These are phyloP conservation scores for Epichloe hybrida DNA, from an alignment of 2,329 filamentous ascomycete genomes.

Conservation along the genomic window DNA sequence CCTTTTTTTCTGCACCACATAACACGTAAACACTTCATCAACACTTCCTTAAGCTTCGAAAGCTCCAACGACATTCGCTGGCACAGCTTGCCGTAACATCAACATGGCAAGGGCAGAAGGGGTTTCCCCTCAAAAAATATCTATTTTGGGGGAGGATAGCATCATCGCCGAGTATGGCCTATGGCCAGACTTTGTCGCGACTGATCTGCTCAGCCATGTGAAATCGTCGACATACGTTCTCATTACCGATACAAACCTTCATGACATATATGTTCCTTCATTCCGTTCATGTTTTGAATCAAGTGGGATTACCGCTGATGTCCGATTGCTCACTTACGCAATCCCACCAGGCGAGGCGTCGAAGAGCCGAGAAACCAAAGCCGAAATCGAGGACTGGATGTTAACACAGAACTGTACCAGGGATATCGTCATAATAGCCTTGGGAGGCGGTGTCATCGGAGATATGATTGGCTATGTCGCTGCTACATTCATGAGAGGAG, in stretches of 20 bases:
- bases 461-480: slow-evolving; percentile 97
- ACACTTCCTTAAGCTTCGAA: not conserved
- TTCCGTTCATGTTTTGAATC: slow-evolving; percentile 41
- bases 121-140: slow-evolving; percentile 44
- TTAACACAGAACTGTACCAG: slow-evolving; percentile 81
- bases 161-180: slow-evolving; percentile 88
- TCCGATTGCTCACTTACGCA: slow-evolving; percentile 69
- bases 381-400: slow-evolving; percentile 96
- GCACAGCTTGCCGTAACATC: not conserved
- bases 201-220: slow-evolving; percentile 66
- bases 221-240: slow-evolving; percentile 86
- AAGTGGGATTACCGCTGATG: slow-evolving; percentile 17
- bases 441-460: slow-evolving; percentile 92
- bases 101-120: slow-evolving; percentile 14
- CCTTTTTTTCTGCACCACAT: not conserved
- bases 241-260: slow-evolving; percentile 90
- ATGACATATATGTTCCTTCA: slow-evolving; percentile 61
- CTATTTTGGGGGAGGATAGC: slow-evolving; percentile 75
- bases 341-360: slow-evolving; percentile 88
- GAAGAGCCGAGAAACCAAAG: slow-evolving; percentile 87
- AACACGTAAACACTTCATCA: not conserved
- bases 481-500: slow-evolving; percentile 95
- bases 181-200: slow-evolving; percentile 68
- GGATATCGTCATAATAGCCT: slow-evolving; percentile 86
- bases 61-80: not conserved